Percentiles rank a stretch among this genome's conserved stretches.
Evolutionary conservation across 192 early-diverging fungal genomes (phyloP).

Genomic region (Geranomyces variabilis): DNA sequence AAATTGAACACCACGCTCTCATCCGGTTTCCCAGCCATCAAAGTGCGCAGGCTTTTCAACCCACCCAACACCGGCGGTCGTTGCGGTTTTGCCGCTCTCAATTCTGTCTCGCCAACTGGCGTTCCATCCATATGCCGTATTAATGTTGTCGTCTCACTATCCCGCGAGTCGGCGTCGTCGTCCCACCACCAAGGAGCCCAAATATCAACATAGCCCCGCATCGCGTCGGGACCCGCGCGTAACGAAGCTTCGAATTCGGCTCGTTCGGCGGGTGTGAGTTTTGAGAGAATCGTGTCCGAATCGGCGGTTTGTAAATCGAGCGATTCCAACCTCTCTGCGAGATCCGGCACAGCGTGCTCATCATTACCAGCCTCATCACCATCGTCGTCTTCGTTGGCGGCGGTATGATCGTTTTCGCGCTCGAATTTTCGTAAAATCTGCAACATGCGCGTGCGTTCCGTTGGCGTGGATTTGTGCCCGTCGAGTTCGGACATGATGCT

Average conservation of each 20-base stretch:
- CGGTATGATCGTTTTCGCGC: slow-evolving; percentile 9
- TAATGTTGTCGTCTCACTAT: background rate
- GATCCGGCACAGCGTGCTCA: slow-evolving; percentile 44
- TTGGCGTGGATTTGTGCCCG: slow-evolving; percentile 36
- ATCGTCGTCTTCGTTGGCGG: background rate
- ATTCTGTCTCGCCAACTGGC: background rate
- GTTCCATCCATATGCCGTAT: slow-evolving; percentile 4
- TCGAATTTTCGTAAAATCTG: slow-evolving; percentile 56
- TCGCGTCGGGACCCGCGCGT: slow-evolving; percentile 8
- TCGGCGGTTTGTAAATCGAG: slow-evolving; percentile 53
- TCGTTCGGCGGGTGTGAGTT: slow-evolving; percentile 50
- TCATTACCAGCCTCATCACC: slow-evolving; percentile 16
- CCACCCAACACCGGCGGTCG: slow-evolving; percentile 14
- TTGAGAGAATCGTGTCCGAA: slow-evolving; percentile 51
- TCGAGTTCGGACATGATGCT: slow-evolving; percentile 60
- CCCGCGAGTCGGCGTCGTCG: background rate
- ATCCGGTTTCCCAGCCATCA: slow-evolving; percentile 12
- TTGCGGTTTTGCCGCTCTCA: background rate
- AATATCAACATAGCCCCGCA: slow-evolving; percentile 7
- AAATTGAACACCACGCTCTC: slow-evolving; percentile 22
- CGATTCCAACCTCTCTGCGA: slow-evolving; percentile 47
- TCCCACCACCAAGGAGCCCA: slow-evolving; percentile 36
- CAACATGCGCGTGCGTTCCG: slow-evolving; percentile 56
- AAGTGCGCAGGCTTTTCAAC: background rate
- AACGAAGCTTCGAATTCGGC: slow-evolving; percentile 54